These are phyloP conservation scores for Pseudogymnoascus sp. DNA, from an alignment of 2,329 filamentous ascomycete species.

Conservation along the genomic window DNA sequence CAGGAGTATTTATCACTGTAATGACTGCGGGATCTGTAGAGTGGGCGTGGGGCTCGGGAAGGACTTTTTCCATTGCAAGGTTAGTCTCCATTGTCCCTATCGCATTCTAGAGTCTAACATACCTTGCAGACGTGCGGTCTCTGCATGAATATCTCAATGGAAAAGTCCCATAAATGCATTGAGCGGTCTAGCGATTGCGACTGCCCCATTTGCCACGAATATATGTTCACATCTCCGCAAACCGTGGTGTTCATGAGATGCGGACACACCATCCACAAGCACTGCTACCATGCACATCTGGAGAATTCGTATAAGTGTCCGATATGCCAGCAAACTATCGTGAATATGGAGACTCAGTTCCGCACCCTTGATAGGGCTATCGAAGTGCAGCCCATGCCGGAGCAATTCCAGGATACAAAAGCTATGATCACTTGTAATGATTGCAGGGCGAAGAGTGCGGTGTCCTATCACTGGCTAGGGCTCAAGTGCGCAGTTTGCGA, in stretches of 20 bases:
- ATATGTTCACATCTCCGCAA: constrained; percentile 85
- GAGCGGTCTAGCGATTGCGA: constrained; percentile 91
- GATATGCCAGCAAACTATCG: constrained; percentile 91
- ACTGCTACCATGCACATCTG: constrained; percentile 83
- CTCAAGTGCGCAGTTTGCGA: constrained; percentile 72
- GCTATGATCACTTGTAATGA: constrained; percentile 91
- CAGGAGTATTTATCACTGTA: constrained; percentile 92
- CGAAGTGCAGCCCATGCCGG: constrained; percentile 82
- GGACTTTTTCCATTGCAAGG: constrained; percentile 98
- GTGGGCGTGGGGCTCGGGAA: constrained; percentile 86
- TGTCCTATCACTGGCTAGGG: constrained; percentile 89
- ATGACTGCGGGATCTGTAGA: constrained; percentile 91
- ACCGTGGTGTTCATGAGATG: constrained; percentile 91
- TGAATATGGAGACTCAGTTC: constrained; percentile 96
- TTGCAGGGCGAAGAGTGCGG: constrained; percentile 78
- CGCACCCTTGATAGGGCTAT: constrained; percentile 84
- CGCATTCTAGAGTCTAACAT: not conserved
- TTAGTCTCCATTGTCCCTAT: constrained; percentile 32
- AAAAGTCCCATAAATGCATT: constrained; percentile 82
- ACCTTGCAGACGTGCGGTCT: constrained; percentile 69
- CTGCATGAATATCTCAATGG: constrained; percentile 83
- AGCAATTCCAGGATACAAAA: constrained; percentile 68
- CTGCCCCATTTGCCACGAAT: constrained; percentile 93
- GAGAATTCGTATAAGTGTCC: constrained; percentile 90
- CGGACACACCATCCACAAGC: constrained; percentile 89